Evolutionary conservation across 345 rosid species (phyloP), one percentile per base, ranked within the genome.

Genomic region (Adansonia digitata): DNA sequence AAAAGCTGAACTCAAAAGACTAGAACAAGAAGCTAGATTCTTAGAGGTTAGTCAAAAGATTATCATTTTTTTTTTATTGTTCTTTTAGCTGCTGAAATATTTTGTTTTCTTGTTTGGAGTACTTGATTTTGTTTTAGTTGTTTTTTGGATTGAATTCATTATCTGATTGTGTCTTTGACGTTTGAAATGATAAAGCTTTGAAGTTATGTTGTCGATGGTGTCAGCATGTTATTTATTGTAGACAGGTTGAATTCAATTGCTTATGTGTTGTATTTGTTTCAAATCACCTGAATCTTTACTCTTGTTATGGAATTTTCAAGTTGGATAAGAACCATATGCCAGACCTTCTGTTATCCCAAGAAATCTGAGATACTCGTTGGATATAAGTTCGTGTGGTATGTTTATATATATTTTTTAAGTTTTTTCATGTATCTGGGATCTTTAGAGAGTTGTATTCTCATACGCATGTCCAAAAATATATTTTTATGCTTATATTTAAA

Each of bases 1-100:
- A 61, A 60, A 61, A 74, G 76, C 76, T 46, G 76, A 74, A 74
- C 48, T 74, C 59, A 74, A 61, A 46, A 48, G 76, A 59, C 34
- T 74, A 45, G 69, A 74, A 22, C 76, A 74, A 61, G 76, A 74
- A 74, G 57, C 59, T 61, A 61, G 76, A 61, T 61, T 60, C 59
- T 61, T 74, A 61, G 76, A 74, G 76, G 76, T 61, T 45, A 11
- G 76, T 74, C 18, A 49, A 31, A 31, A 18, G 22, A 69, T 69
- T 22, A 1, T 15, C 10, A 12, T 53, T 71, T 37, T 4, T 18
- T 52, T 53, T 53, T 53, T 22, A n/a, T n/a, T n/a, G n/a, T 20
- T 67, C 43, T 27, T 72, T 45, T 17, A 48, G 57, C 17, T 49
- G 13, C 59, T 69, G 27, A 29, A 46, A 29, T 48, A 57, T 17